Evolutionary conservation across 2,329 filamentous ascomycete species (phyloP), one percentile per base, ranked within the genome.

Genomic region (Fusarium multiceps): DNA sequence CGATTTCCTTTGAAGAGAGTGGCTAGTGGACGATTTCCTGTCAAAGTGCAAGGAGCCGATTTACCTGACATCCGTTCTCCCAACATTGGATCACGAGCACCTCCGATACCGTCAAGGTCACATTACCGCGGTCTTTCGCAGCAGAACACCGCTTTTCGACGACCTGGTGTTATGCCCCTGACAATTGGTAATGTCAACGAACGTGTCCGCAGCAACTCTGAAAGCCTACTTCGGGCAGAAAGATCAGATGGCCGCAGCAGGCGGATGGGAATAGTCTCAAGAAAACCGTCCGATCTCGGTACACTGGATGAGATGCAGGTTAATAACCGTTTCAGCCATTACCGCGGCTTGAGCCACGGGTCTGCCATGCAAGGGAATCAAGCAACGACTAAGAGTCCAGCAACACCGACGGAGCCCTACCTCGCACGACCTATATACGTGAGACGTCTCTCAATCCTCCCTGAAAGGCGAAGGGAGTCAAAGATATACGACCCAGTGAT

Each of bases 81-180:
- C 16, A 89, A 86, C 40, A 80, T 88, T 13, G 82, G 85, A 21
- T 55, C 72, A 10, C 88, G 91, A 34, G 86, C 92, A 28, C 93
- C 94, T 4, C 92, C 92, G 1, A 92, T 97, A 63, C 93, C 93
- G 0, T 88, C 88, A 7, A 75, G 80, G 43, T 96, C 93, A 5
- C 94, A 97, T 78, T 93, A 93, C 72, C 89, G 94, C 30, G 90
- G 90, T 2, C 82, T 91, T 6, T 93, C 91, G 4, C 89, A 92
- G 71, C 89, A 92, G 68, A 92, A 86, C 71, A 82, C 86, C 4
- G 82, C 87, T 8, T 82, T 89, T 47, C 88, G 92, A 59, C 86
- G 91, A 59, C 92, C 93, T 2, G 89, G 90, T 3, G 86, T 93
- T n/a, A 89, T 92, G 79, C 93, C 87, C 11, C 75, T 89, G 46